phyloP scores from a whole-genome alignment of 495 filamentous ascomycete genomes.

The Aspergillus avenaceus region DNA sequence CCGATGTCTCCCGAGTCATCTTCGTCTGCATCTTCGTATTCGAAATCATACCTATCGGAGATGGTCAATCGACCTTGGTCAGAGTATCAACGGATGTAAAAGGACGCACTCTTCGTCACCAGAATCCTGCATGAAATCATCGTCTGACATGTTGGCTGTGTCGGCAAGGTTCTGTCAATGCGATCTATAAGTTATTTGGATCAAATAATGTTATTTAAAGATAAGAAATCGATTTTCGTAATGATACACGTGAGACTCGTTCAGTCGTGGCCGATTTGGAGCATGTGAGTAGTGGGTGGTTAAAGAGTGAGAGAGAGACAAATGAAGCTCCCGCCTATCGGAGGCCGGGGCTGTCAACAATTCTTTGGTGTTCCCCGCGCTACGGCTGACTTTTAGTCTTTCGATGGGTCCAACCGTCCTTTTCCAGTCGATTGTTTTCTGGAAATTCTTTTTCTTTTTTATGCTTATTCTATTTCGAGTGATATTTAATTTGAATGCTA shows the following conservation, averaged over 20 bases:
- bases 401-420: slow-evolving; percentile 1
- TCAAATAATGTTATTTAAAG: background rate
- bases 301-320: background rate
- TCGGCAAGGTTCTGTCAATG: background rate
- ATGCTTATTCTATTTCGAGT: too few relatives aligned
- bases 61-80: background rate
- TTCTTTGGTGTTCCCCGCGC: slow-evolving; percentile 9
- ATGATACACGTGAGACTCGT: background rate
- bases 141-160: slow-evolving; percentile 74
- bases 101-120: slow-evolving; percentile 69
- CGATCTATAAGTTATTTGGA: background rate
- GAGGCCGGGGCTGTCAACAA: slow-evolving; percentile 7
- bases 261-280: background rate
- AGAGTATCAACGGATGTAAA: slow-evolving; percentile 5
- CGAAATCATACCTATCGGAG: slow-evolving; percentile 80
- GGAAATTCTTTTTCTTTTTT: too few relatives aligned
- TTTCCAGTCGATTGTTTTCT: background rate
- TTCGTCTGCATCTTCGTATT: slow-evolving; percentile 90
- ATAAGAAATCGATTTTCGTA: background rate
- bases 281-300: background rate
- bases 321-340: slow-evolving; percentile 15
- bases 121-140: slow-evolving; percentile 97
- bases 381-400: background rate
- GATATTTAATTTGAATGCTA: too few relatives aligned
- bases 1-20: slow-evolving; percentile 85